phyloP scores from a whole-genome alignment of 768 basidiomycete genomes.

The Trametes maxima region DNA sequence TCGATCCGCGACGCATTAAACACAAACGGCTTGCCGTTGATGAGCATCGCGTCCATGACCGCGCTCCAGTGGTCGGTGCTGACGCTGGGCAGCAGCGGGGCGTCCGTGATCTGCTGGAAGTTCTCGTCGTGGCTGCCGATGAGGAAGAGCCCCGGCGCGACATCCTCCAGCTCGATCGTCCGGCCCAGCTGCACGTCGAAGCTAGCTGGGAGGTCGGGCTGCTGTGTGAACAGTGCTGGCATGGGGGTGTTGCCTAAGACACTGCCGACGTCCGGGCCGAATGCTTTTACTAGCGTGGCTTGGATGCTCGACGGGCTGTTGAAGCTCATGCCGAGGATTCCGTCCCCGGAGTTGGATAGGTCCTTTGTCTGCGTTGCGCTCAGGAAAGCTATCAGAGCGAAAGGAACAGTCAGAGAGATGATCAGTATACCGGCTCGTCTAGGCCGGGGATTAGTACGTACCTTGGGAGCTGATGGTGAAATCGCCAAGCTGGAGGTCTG shows the following conservation, averaged over 20 bases:
- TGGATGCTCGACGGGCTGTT: conserved; percentile 73
- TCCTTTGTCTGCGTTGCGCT: conserved; percentile 38
- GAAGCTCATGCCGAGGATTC: conserved; percentile 80
- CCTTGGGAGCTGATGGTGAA: conserved; percentile 57
- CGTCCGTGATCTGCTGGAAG: conserved; percentile 20
- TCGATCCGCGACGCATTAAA: conserved; percentile 41
- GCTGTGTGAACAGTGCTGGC: conserved; percentile 28
- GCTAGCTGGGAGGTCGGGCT: conserved; percentile 26
- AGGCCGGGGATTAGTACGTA: conserved; percentile 63
- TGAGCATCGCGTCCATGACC: conserved; percentile 41
- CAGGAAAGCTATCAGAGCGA: conserved; percentile 52
- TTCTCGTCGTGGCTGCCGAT: conserved; percentile 31
- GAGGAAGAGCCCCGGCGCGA: conserved; percentile 31
- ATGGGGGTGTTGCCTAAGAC: conserved; percentile 26
- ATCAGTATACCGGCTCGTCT: conserved; percentile 44
- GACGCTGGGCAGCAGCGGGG: conserved; percentile 42
- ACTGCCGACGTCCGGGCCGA: conserved; percentile 18
- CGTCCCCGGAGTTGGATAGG: conserved; percentile 67
- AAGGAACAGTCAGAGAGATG: conserved; percentile 38
- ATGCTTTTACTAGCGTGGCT: conserved; percentile 7
- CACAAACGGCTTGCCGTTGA: conserved; percentile 53
- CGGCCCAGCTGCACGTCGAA: conserved; percentile 33
- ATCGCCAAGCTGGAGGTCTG: conserved; percentile 40
- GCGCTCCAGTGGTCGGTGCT: conserved; percentile 34
- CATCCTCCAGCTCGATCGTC: conserved; percentile 25